phyloP scores from a whole-genome alignment of 2,329 filamentous ascomycete genomes.

The Fulvia fulva region DNA sequence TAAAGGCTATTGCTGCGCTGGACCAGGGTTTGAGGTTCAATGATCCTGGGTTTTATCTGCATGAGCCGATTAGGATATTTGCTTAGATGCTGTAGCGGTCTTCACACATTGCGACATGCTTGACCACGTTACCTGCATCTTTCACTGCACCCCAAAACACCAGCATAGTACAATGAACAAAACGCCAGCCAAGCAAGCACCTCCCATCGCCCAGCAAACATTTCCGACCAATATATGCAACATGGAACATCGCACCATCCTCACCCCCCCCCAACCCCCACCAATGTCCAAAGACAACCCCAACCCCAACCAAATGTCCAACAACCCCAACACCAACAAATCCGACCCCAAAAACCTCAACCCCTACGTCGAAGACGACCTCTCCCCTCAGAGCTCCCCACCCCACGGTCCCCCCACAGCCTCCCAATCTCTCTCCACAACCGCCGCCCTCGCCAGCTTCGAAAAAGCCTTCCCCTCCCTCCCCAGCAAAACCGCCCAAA shows the following conservation, averaged over 20 bases:
- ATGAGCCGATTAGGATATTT: constrained; percentile 10
- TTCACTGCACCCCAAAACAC: too few relatives aligned
- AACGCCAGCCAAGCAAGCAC: background rate
- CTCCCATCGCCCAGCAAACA: background rate
- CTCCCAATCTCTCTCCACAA: background rate
- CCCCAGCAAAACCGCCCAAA: background rate
- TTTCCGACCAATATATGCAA: too few relatives aligned
- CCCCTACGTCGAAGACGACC: background rate
- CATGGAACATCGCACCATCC: too few relatives aligned
- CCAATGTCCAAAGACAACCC: background rate
- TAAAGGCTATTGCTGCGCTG: constrained; percentile 6
- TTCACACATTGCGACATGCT: too few relatives aligned
- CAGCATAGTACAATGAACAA: too few relatives aligned
- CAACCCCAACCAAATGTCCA: background rate
- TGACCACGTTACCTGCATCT: too few relatives aligned
- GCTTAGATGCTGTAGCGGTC: constrained; percentile 6
- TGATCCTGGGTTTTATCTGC: constrained; percentile 14
- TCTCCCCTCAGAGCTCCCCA: background rate
- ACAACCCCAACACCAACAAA: background rate
- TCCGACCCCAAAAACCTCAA: background rate
- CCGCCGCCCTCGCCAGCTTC: background rate
- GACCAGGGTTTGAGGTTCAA: constrained; percentile 11
- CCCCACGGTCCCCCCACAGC: background rate
- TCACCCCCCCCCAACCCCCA: background rate
- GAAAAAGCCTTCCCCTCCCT: background rate